Evolutionary conservation across 2,329 filamentous ascomycete genomes (phyloP), one percentile per base, ranked within the genome.

Genomic region (Herpomyces periplanetae): DNA sequence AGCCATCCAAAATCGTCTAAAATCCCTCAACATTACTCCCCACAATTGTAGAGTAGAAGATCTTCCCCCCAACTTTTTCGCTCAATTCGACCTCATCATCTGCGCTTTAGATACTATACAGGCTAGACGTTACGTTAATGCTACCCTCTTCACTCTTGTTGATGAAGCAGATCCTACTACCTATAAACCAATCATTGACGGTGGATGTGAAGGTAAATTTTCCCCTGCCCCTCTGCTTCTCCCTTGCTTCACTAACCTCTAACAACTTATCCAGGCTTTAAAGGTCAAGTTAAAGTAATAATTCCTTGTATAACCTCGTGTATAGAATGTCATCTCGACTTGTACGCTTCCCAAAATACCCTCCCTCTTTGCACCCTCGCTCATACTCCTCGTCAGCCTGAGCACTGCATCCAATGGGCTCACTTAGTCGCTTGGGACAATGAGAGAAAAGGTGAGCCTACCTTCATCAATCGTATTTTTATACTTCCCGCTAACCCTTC

Each of bases 351-450:
- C n/a, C 56, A 75, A 20, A 66, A 71, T n/a, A 71, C 80, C 7
- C 75, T 96, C 0, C 80, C 80, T 1, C 60, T 96, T 11, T 96
- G 80, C 38, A 96, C 80, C 3, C 59, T 96, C 22, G 80, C 80
- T 8, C 84, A 69, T 8, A 91, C 96, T 28, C 80, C 80, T 5
- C 64, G 80, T 7, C 80, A 96, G 34, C 80, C 80, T 1, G 73
- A 91, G 36, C 80, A 96, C 41, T 96, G 80, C 36, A 66, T 96
- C 32, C 80, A 96, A 41, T 96, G 80, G 80, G 84, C 80, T 0
- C 75, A 91, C 36, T 63, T 91, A 32, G 88, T 96, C 26, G 80
- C 80, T 15, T 96, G 80, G 80, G 71, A 87, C 25, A 53, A 47
- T 30, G 39, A 49, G 31, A 40, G 46, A 20, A 48, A 47, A 25